A percentile compares a stretch with the other conserved stretches of the same genome.
Conservation (phyloP, 192 early-diverging fungal genomes). For the Backusella psychrophila region DNA sequence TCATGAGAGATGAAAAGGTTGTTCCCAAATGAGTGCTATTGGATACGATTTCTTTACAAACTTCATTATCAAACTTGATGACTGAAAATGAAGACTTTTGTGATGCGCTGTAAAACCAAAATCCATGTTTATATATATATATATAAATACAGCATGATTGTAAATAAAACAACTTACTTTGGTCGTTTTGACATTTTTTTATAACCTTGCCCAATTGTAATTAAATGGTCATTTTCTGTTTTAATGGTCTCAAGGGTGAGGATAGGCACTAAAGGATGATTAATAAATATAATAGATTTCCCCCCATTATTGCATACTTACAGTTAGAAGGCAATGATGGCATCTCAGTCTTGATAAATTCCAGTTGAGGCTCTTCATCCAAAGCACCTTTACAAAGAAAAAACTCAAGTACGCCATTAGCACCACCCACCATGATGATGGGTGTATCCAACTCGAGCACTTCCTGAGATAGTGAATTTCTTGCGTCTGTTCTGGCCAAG, state of each 20-base stretch:
- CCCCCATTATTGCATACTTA: neutral
- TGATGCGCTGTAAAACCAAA: neutral
- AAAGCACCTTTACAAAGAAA: neutral
- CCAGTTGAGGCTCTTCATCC: neutral
- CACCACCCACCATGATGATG: neutral
- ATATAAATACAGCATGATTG: too few relatives aligned
- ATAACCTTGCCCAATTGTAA: neutral
- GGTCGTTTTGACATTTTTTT: neutral
- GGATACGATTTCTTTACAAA: neutral
- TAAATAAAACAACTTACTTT: neutral
- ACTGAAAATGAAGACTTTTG: neutral
- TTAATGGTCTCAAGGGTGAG: neutral
- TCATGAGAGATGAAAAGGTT: neutral
- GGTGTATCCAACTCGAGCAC: neutral
- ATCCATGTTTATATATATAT: neutral
- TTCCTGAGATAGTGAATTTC: neutral
- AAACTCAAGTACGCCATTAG: neutral
- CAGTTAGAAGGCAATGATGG: neutral
- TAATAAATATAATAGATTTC: neutral
- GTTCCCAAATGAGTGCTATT: neutral
- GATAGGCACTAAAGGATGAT: neutral
- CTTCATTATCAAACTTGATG: neutral
- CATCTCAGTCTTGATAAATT: neutral
- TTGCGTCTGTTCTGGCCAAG: neutral
- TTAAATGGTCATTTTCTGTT: neutral